Conservation (phyloP, 2,329 filamentous ascomycete genomes). For the Sporothrix mexicana region DNA sequence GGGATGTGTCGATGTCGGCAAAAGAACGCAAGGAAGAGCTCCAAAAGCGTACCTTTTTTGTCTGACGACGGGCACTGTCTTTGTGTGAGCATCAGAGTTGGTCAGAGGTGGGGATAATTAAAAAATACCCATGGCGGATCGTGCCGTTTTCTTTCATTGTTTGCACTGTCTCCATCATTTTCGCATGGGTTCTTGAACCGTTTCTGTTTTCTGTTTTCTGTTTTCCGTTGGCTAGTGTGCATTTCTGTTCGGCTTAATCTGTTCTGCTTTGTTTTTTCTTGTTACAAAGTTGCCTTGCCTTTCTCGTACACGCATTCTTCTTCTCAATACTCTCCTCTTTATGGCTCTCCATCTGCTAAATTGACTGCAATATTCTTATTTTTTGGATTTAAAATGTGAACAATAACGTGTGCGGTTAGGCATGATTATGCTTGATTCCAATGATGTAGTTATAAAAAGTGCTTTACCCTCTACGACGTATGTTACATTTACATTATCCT, state of each 20-base stretch:
- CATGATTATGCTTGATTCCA: background rate
- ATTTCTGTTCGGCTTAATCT: background rate
- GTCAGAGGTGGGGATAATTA: background rate
- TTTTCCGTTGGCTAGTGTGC: background rate
- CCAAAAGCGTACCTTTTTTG: constrained; percentile 6
- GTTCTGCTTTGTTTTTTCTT: background rate
- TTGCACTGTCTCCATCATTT: background rate
- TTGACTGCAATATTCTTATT: background rate
- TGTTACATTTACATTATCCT: too few relatives aligned
- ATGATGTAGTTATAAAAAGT: background rate
- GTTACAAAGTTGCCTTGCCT: too few relatives aligned
- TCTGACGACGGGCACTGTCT: background rate
- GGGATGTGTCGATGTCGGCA: background rate
- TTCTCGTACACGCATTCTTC: background rate
- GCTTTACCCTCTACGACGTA: too few relatives aligned
- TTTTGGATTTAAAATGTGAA: background rate
- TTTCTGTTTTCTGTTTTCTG: background rate
- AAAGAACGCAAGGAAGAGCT: constrained; percentile 20
- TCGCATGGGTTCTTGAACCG: background rate
- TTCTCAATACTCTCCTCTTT: background rate
- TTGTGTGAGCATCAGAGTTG: background rate
- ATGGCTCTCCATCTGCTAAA: background rate
- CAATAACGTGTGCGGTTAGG: too few relatives aligned
- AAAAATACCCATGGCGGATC: background rate
- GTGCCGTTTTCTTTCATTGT: background rate